Evolutionary conservation across 2,329 filamentous ascomycete species (phyloP), one percentile per base, ranked within the genome.

Genomic region (Fusarium sp.): DNA sequence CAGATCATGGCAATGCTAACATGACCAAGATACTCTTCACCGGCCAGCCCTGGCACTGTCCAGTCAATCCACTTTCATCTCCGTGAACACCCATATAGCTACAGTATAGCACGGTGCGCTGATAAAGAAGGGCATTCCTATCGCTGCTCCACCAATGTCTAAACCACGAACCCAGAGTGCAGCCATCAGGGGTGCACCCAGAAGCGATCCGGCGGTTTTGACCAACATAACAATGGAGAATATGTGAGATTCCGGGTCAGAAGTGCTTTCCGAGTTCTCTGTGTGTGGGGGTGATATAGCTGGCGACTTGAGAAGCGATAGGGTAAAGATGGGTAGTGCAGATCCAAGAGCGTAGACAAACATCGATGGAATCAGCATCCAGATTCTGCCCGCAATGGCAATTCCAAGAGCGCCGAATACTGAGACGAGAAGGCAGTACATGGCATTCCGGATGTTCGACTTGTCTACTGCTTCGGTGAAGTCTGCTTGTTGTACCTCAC

Each of bases 201-300:
- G 57, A 11, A 85, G 75, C 8, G 82, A 82, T 5, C 83, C 83
- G 0, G 81, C 73, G 0, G 82, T 83, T 72, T 83, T 83, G 3
- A 83, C 77, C 67, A 85, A 76, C 82, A 85, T 85, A 15, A 83
- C 82, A n/a, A 85, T 79, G 3, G 83, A 82, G 57, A 84, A 84
- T 3, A 84, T 75, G 30, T 82, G 81, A 6, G 76, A 77, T 27
- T 82, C 80, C 0, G 77, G 70, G 15, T 79, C 76, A 1, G 40
- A 56, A 54, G 39, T 35, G 19, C 59, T 45, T 9, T 20, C 5
- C 7, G 20, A 32, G 39, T 53, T 37, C 6, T 56, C 49, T 2
- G 25, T 23, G 9, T 65, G 54, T 1, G 37, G 45, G 14, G 67
- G 55, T 17, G 65, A 76, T 17, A 84, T 74, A 3, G 76, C 75